Evolutionary conservation across 768 basidiomycete species (phyloP).

Genomic region (Russula foetens): DNA sequence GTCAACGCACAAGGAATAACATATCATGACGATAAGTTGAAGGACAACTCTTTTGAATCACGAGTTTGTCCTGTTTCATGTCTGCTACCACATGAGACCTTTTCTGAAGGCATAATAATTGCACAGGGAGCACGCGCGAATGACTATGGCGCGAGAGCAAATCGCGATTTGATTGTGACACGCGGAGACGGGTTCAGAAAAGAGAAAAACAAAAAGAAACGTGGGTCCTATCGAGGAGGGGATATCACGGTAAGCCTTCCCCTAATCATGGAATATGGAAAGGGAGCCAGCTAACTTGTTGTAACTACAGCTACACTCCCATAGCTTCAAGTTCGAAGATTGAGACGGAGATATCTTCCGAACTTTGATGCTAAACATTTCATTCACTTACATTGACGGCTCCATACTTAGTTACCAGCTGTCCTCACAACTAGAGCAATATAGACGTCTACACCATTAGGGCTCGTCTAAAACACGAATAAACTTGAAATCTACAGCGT

Average conservation of each 20-base stretch:
- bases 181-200: conserved; percentile 94
- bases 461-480: conserved; percentile 19
- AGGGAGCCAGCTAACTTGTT: not conserved
- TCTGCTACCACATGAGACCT: conserved; percentile 2
- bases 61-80: conserved; percentile 43
- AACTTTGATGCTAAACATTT: not conserved
- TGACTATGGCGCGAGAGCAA: conserved; percentile 86
- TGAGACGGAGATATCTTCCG: conserved; percentile 8
- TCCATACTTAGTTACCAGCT: not conserved
- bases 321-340: conserved; percentile 81
- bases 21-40: conserved; percentile 39
- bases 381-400: not conserved
- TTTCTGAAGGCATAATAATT: conserved; percentile 8
- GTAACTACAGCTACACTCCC: conserved; percentile 54
- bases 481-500: conserved; percentile 13
- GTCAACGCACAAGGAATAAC: conserved; percentile 58
- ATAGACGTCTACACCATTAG: conserved; percentile 5
- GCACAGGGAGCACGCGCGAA: conserved; percentile 50
- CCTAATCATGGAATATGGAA: not conserved
- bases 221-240: conserved; percentile 88
- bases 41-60: conserved; percentile 73
- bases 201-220: conserved; percentile 99
- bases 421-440: not conserved
- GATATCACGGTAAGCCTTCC: conserved; percentile 69
- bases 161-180: conserved; percentile 84